Conservation (phyloP, 257 asterid species). For the Solanum habrochaites region DNA sequence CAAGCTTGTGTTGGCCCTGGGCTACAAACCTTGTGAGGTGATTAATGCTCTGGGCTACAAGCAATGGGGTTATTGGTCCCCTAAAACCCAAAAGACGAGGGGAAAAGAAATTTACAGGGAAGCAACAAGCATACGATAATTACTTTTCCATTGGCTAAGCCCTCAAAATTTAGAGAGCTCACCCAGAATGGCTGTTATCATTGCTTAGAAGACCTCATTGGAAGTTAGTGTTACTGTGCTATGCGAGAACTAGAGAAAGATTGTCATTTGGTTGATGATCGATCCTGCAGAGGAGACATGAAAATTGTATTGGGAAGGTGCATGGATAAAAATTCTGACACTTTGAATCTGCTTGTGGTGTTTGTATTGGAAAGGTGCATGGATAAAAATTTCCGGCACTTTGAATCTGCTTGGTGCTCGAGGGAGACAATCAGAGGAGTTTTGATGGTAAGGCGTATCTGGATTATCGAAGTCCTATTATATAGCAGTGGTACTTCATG, state of each 20-base stretch:
- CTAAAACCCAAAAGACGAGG: neutral
- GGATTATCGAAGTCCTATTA: neutral
- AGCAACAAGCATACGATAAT: neutral
- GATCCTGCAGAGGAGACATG: neutral
- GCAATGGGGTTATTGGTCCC: neutral
- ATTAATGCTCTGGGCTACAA: neutral
- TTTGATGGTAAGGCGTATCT: neutral
- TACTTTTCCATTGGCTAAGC: neutral
- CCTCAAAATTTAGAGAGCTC: neutral
- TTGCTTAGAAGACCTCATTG: neutral
- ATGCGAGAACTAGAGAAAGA: neutral
- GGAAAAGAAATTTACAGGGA: neutral
- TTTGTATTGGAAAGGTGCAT: neutral
- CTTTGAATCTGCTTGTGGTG: neutral
- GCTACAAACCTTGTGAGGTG: neutral
- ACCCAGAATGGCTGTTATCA: neutral
- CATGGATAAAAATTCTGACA: neutral
- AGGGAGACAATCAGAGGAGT: neutral
- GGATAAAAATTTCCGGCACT: neutral
- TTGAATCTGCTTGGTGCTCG: neutral
- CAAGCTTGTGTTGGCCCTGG: neutral
- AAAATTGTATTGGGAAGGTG: no score
- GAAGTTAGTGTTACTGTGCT: neutral
- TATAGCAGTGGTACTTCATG: neutral
- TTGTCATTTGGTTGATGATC: neutral